Base-by-base conservation (phyloP, 1,139 yeast species). In the Kurtzmaniella quercitrusa region DNA sequence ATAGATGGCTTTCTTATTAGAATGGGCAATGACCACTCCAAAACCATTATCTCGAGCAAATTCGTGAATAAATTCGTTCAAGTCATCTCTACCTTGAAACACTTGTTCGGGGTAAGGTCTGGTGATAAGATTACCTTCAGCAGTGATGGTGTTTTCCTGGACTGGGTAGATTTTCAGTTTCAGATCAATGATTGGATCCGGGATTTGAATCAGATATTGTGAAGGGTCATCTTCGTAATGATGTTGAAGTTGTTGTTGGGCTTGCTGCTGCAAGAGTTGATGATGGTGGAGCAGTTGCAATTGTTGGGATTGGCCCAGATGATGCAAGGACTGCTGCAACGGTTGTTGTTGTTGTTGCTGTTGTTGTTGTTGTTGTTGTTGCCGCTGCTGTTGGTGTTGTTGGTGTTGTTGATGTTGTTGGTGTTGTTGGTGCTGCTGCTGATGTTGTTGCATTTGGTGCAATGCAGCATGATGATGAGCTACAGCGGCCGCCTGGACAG, bases 11-110 rank as follows among this genome's bases (percentile, higher is more conserved):
- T 78, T 78, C 48, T 70, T 73, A 57, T 78, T 78, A 21, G 81
- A 75, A 58, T 77, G 82, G 33, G 82, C 81, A 59, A 78, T 77
- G 23, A 78, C 82, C 38, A 77, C 79, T 3, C 82, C 82, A 60
- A 78, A 77, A 36, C 80, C 82, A 55, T 78, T 76, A 53, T 75
- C 80, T 41, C 79, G 65, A 21, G 82, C 81, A 62, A 77, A 78
- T 48, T 77, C 82, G 46, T 70, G 73, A 45, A 78, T 77, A 50
- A 76, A 78, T 44, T 76, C 80, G 51, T 76, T 77, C 52, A 78
- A 65, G 43, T 73, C 79, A 27, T 73, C 75, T 37, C 81, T 68
- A 43, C 66, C 65, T 45, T 70, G 75, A 55, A 77, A 77, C 34
- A 68, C 70, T 55, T 77, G 81, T 50, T 75, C 80, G 12, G 79